phyloP scores from a whole-genome alignment of 75 land plant species.

The Pseudotsuga menziesii region DNA sequence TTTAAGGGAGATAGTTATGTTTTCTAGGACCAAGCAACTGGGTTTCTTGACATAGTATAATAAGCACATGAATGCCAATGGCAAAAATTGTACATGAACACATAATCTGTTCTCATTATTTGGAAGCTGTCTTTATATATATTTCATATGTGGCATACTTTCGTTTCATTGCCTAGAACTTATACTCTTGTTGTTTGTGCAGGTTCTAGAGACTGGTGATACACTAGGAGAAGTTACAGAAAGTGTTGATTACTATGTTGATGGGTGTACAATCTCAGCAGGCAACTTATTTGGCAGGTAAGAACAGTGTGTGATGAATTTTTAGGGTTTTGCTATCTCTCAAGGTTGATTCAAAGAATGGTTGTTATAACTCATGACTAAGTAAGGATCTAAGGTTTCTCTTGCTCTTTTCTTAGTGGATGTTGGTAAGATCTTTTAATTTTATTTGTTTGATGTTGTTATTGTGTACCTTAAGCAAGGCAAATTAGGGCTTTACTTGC shows the following conservation, averaged over 20 bases:
- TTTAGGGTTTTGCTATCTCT: too few relatives aligned
- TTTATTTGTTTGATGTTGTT: too few relatives aligned
- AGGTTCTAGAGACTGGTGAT: conserved; percentile 97
- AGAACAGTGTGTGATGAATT: too few relatives aligned
- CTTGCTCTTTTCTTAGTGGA: too few relatives aligned
- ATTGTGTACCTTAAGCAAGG: too few relatives aligned
- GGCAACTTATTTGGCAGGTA: conserved; percentile 98
- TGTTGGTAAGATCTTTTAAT: too few relatives aligned
- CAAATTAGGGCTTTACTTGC: too few relatives aligned
- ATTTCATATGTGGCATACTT: neutral
- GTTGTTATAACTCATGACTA: too few relatives aligned
- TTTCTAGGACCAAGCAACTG: neutral
- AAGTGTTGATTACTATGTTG: conserved; percentile 88
- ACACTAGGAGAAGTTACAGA: conserved; percentile 91
- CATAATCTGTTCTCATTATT: neutral
- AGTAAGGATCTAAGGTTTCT: too few relatives aligned
- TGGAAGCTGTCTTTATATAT: neutral
- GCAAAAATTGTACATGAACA: neutral
- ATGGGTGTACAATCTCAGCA: conserved; percentile 82
- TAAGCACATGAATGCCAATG: neutral
- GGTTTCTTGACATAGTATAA: neutral
- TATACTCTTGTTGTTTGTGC: conserved; percentile 9
- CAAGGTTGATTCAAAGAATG: too few relatives aligned
- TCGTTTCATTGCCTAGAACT: neutral
- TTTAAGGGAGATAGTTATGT: too few relatives aligned